phyloP scores from a whole-genome alignment of 495 filamentous ascomycete genomes.

The Zalerion maritima region DNA sequence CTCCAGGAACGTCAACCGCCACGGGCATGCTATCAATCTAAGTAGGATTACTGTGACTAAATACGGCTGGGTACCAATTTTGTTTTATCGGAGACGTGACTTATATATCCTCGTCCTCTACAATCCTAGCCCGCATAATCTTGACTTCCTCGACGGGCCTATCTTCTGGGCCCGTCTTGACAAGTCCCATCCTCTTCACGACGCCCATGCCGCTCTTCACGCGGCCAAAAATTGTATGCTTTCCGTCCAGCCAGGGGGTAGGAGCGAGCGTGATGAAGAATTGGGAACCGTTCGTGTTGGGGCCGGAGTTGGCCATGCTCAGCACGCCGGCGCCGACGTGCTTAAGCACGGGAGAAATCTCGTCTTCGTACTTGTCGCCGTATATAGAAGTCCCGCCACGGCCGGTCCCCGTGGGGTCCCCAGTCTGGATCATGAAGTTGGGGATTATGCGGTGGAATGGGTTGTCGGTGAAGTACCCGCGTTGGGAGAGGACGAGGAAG shows the following conservation, averaged over 20 bases:
- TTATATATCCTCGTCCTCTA: constrained; percentile 44
- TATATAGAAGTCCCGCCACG: constrained; percentile 84
- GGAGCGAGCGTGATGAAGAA: constrained; percentile 90
- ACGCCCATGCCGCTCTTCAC: constrained; percentile 74
- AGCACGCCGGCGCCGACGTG: constrained; percentile 90
- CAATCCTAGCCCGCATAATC: constrained; percentile 56
- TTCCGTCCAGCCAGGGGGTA: constrained; percentile 92
- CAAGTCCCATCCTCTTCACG: constrained; percentile 79
- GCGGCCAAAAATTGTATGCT: constrained; percentile 93
- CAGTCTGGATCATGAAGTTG: constrained; percentile 94
- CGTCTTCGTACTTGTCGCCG: constrained; percentile 90
- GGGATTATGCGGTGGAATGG: constrained; percentile 92
- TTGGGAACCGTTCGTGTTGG: constrained; percentile 82
- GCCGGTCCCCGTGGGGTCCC: constrained; percentile 91
- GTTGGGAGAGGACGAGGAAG: constrained; percentile 60
- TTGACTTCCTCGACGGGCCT: constrained; percentile 69
- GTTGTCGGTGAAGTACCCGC: constrained; percentile 75
- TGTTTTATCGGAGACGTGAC: no score
- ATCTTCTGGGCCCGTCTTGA: constrained; percentile 73
- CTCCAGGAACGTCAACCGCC: background rate
- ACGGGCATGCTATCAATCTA: background rate
- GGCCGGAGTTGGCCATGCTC: constrained; percentile 92
- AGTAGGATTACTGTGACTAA: background rate
- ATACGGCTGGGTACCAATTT: no score
- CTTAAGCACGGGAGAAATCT: constrained; percentile 60